Evolutionary conservation across 495 filamentous ascomycete genomes (phyloP).

Genomic region (Penicillium herquei): DNA sequence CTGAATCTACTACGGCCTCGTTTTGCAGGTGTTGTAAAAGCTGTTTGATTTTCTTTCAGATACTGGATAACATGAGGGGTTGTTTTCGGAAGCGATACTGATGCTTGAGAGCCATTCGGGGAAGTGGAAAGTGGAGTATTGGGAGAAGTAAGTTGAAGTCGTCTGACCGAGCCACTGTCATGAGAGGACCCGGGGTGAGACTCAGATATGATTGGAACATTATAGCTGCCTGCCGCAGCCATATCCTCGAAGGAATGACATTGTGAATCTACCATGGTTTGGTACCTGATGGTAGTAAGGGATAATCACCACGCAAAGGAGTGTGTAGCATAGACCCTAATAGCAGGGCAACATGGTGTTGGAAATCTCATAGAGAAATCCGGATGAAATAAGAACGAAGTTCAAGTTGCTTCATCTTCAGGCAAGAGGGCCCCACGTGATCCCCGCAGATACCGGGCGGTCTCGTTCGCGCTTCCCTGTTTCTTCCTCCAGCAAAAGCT

Average conservation of each 20-base stretch:
- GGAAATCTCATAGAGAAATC: background rate
- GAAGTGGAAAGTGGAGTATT: constrained; percentile 19
- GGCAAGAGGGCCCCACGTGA: constrained; percentile 6
- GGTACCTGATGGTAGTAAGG: background rate
- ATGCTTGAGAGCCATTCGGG: constrained; percentile 12
- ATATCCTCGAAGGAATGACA: constrained; percentile 27
- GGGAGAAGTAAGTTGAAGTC: constrained; percentile 22
- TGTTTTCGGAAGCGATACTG: constrained; percentile 6
- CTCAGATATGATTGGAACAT: constrained; percentile 5
- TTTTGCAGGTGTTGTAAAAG: constrained; percentile 2
- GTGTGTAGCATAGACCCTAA: constrained; percentile 7
- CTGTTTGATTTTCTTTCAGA: constrained; percentile 13
- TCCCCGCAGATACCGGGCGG: constrained; percentile 1
- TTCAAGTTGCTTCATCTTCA: background rate
- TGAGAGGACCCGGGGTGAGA: constrained; percentile 17
- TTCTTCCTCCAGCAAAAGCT: background rate
- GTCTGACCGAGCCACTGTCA: constrained; percentile 4
- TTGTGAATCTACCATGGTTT: constrained; percentile 24
- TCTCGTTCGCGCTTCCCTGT: constrained; percentile 7
- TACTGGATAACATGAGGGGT: background rate
- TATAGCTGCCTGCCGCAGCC: constrained; percentile 12
- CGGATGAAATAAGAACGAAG: background rate
- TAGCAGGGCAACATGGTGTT: background rate
- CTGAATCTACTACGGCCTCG: constrained; percentile 20
- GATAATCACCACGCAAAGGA: constrained; percentile 20